A percentile compares a stretch with the other conserved stretches of the same genome.
phyloP scores from a whole-genome alignment of 1,139 yeast genomes.

The Protomyces inundatus region DNA sequence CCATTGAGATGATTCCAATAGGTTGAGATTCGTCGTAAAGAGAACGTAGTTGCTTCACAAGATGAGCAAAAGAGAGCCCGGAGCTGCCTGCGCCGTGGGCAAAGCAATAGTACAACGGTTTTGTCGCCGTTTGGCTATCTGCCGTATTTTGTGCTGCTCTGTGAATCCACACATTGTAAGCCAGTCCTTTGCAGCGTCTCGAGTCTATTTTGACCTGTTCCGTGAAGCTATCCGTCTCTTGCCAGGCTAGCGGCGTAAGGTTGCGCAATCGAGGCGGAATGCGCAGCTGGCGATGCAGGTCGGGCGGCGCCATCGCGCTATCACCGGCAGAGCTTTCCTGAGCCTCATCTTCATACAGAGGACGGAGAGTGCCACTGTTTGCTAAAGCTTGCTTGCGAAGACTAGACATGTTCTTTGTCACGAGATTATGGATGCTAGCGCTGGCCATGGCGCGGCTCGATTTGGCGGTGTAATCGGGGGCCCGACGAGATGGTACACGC shows the following conservation, averaged over 20 bases:
- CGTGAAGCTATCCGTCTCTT: background rate
- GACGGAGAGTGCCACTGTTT: background rate
- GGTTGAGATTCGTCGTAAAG: slow-evolving; percentile 37
- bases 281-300: background rate
- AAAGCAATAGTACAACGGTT: background rate
- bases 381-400: background rate
- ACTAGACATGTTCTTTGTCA: background rate
- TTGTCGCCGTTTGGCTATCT: no score
- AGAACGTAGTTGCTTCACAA: slow-evolving; percentile 32
- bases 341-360: background rate
- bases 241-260: background rate
- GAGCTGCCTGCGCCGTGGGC: slow-evolving; percentile 92
- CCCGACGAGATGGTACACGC: no score
- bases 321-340: background rate
- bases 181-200: background rate
- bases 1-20: slow-evolving; percentile 61
- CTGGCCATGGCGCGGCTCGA: no score
- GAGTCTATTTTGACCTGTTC: background rate
- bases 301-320: background rate
- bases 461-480: no score
- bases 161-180: background rate
- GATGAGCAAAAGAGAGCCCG: slow-evolving; percentile 63
- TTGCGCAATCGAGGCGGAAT: background rate
- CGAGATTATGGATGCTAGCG: background rate
- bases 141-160: background rate